A percentile compares a stretch with the other conserved stretches of the same genome.
phyloP scores from a whole-genome alignment of 1,139 yeast species.

The Suhomyces taliae region DNA sequence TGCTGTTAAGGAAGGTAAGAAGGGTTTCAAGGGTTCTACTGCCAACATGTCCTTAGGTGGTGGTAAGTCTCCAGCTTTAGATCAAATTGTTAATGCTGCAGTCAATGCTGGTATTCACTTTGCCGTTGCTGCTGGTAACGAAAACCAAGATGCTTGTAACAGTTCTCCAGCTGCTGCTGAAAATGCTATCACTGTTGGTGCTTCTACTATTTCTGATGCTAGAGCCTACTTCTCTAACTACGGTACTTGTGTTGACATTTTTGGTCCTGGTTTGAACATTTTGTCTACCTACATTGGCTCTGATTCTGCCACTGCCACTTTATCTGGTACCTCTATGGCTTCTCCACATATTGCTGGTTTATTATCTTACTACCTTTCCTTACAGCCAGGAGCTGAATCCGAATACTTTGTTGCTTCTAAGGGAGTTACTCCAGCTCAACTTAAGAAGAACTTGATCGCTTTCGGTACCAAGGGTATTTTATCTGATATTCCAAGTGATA shows the following conservation, averaged over 20 bases:
- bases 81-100: slow-evolving; percentile 82
- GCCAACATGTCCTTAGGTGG: slow-evolving; percentile 93
- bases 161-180: slow-evolving; percentile 81
- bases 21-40: slow-evolving; percentile 80
- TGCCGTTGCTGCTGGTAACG: slow-evolving; percentile 91
- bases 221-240: slow-evolving; percentile 81
- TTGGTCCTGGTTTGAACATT: slow-evolving; percentile 82
- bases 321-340: slow-evolving; percentile 99
- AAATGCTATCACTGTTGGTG: slow-evolving; percentile 79
- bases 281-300: slow-evolving; percentile 88
- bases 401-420: slow-evolving; percentile 59
- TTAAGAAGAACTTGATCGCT: slow-evolving; percentile 82
- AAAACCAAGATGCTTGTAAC: slow-evolving; percentile 80
- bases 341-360: slow-evolving; percentile 96
- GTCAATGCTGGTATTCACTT: slow-evolving; percentile 77
- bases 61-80: slow-evolving; percentile 78
- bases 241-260: slow-evolving; percentile 83
- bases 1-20: slow-evolving; percentile 55
- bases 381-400: slow-evolving; percentile 84
- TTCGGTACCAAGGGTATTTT: slow-evolving; percentile 74
- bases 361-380: slow-evolving; percentile 82
- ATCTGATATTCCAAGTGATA: slow-evolving; percentile 71
- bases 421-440: slow-evolving; percentile 76
- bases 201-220: slow-evolving; percentile 70
- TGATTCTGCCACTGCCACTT: slow-evolving; percentile 76